These are phyloP conservation scores for Hyparrhenia diplandra DNA, from an alignment of 176 grass and related monocot genomes.

Conservation along the genomic window DNA sequence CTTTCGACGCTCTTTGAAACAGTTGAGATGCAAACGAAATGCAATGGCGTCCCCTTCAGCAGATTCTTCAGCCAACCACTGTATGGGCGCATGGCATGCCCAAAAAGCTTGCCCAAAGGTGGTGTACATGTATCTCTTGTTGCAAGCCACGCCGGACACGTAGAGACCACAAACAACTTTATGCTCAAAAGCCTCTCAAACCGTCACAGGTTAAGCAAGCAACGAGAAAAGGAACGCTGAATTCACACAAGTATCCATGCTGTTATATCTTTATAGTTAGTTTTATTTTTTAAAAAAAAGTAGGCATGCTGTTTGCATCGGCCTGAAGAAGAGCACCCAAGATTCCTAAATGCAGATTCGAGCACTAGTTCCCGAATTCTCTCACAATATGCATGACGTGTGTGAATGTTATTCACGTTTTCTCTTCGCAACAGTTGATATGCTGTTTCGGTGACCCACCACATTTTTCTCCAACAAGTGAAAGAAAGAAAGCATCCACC, in stretches of 20 bases:
- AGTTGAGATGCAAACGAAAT: too few relatives aligned
- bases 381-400: not conserved
- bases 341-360: not conserved
- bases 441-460: not conserved
- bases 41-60: not conserved
- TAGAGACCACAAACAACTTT: not conserved
- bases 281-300: too few relatives aligned
- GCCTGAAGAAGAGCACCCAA: not conserved
- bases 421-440: not conserved
- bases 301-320: not conserved
- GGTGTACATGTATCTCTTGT: not conserved
- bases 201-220: not conserved
- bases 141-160: not conserved
- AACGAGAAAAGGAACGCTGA: not conserved
- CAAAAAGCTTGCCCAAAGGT: not conserved
- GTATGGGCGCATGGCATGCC: not conserved
- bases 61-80: not conserved
- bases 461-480: too few relatives aligned
- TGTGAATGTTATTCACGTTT: not conserved
- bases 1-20: not conserved
- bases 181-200: not conserved
- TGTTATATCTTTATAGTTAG: too few relatives aligned
- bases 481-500: too few relatives aligned
- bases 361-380: not conserved
- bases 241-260: not conserved